These are phyloP conservation scores for Fusarium nematophilum DNA, from an alignment of 2,329 filamentous ascomycete species.

Conservation along the genomic window DNA sequence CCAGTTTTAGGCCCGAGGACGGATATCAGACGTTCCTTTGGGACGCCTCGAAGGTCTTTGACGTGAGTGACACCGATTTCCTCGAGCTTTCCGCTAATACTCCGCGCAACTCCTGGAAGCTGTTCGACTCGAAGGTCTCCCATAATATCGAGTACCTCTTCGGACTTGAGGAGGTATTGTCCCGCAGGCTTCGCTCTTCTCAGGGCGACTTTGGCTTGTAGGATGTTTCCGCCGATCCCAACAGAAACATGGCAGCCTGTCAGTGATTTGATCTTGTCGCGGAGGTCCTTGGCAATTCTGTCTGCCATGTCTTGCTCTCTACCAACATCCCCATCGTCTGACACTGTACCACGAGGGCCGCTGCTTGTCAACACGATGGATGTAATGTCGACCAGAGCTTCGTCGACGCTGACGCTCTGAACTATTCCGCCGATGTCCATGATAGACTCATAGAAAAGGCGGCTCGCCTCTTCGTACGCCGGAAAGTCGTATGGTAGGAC, in stretches of 20 bases:
- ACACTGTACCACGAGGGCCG: constrained; percentile 71
- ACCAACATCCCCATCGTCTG: constrained; percentile 76
- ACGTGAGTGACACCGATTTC: constrained; percentile 86
- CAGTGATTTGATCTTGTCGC: constrained; percentile 75
- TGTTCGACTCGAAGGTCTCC: constrained; percentile 81
- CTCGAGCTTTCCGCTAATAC: constrained; percentile 87
- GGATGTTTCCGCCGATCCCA: constrained; percentile 89
- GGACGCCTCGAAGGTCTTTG: constrained; percentile 81
- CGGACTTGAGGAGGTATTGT: constrained; percentile 87
- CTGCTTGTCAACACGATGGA: constrained; percentile 72
- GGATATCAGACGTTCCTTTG: constrained; percentile 79
- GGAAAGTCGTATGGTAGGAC: constrained; percentile 96
- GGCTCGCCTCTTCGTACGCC: constrained; percentile 92
- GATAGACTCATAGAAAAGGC: constrained; percentile 87
- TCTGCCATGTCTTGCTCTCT: constrained; percentile 84
- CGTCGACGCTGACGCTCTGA: constrained; percentile 97
- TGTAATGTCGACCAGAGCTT: constrained; percentile 89
- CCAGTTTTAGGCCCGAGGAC: constrained; percentile 91
- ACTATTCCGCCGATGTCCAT: constrained; percentile 83
- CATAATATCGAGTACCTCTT: constrained; percentile 81
- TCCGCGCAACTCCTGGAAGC: constrained; percentile 92
- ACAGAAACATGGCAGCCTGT: constrained; percentile 92
- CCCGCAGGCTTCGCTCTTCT: constrained; percentile 94
- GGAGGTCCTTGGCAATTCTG: constrained; percentile 71
- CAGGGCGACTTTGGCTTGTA: constrained; percentile 90